phyloP scores from a whole-genome alignment of 352 stramenopile species.

The Lagenidium sp. region DNA sequence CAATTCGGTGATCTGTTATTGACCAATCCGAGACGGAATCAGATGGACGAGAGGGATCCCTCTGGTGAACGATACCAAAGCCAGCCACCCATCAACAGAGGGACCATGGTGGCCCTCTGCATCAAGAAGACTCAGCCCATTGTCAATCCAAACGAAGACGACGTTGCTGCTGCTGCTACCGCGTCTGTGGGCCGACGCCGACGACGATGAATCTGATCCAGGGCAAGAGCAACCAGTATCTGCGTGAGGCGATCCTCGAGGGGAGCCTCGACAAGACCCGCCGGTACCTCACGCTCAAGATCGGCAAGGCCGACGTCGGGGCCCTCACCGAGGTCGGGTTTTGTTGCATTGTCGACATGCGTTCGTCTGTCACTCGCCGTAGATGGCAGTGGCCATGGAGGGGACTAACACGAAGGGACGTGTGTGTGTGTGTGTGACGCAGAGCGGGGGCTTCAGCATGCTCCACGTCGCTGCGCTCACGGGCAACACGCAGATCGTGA shows the following conservation, averaged over 20 bases:
- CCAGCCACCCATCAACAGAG: too few relatives aligned
- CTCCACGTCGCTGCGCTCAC: conserved; percentile 65
- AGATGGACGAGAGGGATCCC: too few relatives aligned
- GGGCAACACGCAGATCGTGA: conserved; percentile 80
- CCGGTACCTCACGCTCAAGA: conserved; percentile 76
- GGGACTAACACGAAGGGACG: too few relatives aligned
- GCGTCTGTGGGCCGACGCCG: background rate
- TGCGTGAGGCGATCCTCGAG: conserved; percentile 77
- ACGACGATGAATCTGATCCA: conserved; percentile 71
- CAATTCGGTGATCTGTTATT: too few relatives aligned
- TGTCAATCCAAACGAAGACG: too few relatives aligned
- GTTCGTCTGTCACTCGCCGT: background rate
- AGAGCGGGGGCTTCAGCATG: conserved; percentile 77
- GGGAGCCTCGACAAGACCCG: conserved; percentile 72
- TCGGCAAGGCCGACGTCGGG: conserved; percentile 72
- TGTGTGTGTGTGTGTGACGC: too few relatives aligned
- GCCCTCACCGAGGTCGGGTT: conserved; percentile 73
- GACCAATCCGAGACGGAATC: too few relatives aligned
- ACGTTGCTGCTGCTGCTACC: background rate
- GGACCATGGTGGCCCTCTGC: too few relatives aligned
- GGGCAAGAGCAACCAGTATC: conserved; percentile 81
- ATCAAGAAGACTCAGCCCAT: too few relatives aligned
- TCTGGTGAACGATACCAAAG: too few relatives aligned
- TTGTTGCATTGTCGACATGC: too few relatives aligned
- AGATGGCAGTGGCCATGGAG: background rate